Evolutionary conservation across 2,329 filamentous ascomycete species (phyloP), one percentile per base, ranked within the genome.

Genomic region (Aspergillus hortae): DNA sequence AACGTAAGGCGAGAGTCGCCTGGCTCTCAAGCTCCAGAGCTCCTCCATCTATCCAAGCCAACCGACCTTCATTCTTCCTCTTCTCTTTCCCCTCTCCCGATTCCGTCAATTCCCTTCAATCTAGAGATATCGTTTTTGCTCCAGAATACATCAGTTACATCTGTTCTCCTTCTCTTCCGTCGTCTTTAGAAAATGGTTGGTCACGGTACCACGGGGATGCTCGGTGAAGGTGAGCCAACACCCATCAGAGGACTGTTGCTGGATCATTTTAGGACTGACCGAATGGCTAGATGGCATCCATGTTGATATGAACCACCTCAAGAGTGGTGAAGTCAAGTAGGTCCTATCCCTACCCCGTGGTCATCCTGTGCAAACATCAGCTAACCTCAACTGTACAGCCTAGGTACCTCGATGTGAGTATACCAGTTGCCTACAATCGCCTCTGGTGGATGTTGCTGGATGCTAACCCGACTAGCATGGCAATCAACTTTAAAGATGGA

Each of bases 301-400:
- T 74, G 82, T 99, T 65, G 94, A 99, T 71, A 99, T 99, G 94
- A 90, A 97, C 68, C 88, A 94, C 69, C 79, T 99, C 74, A 99
- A 99, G 86, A 94, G 91, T 76, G 94, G 94, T 57, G 94, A 99
- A 80, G 92, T 99, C 72, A 99, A 99, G 91, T 96, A 79, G 77
- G 90, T 78, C 57, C 15, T 47, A 6, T 23, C 15, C 35, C 17
- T 17, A 6, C n/a, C 23, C 36, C 19, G 27, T 23, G 25, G 43
- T 42, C n/a, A 2, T 4, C 32, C 21, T 21, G 14, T 48, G 33
- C 49, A 59, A 47, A 53, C 52, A 68, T 72, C 21, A 21, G 68
- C 75, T 70, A 55, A 59, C 56, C 36, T 38, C 32, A 30, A 33
- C 51, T 58, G 42, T 59, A 48, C 64, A 96, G 91, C 78, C 81